Base-by-base conservation (phyloP, 2,329 filamentous ascomycete genomes). In the Tolypocladium endophyticum region DNA sequence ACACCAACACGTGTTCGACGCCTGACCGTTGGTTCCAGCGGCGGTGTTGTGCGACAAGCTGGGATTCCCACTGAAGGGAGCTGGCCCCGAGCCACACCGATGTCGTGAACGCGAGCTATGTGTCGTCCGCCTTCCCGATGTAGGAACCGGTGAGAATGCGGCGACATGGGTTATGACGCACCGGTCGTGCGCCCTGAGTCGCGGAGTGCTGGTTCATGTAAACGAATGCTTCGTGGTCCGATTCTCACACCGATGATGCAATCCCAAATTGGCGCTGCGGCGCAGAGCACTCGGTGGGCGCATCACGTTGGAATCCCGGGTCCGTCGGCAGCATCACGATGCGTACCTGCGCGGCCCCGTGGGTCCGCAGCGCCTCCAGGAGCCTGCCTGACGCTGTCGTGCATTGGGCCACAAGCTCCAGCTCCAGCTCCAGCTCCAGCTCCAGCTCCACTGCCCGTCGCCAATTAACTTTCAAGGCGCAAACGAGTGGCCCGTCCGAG, bases 81-180 rank as follows among this genome's bases (percentile, higher is more conserved):
- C 47, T 9, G 28, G 25, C 30, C 28, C 23, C 18, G 6, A 33
- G 47, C 28, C 47, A 52, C 47, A 52, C 47, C 47, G 50, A n/a
- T 35, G 35, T 59, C 58, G 55, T 56, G 55, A 50, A 36, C 43
- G 18, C 56, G 50, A 60, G 28, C 55, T 23, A 20, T 52, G 50
- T 43, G 50, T 30, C 50, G 28, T 33, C 33, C 61, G 67, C 68
- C 66, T 68, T 68, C 68, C 68, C 62, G 66, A 69, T 70, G 57
- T 61, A 71, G 69, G 66, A 70, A 72, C 70, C 69, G 69, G 70
- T 69, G 64, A 71, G 67, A 57, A 65, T 59, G 61, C 33, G 61
- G 62, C 59, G 59, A 62, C 61, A 64, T 62, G 65, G 64, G 53
- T 55, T n/a, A 8, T 25, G 28, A 53, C 50, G 50, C 50, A 53